Evolutionary conservation across 495 filamentous ascomycete genomes (phyloP), one percentile per base, ranked within the genome.

Genomic region (Penicillium coprophilum): DNA sequence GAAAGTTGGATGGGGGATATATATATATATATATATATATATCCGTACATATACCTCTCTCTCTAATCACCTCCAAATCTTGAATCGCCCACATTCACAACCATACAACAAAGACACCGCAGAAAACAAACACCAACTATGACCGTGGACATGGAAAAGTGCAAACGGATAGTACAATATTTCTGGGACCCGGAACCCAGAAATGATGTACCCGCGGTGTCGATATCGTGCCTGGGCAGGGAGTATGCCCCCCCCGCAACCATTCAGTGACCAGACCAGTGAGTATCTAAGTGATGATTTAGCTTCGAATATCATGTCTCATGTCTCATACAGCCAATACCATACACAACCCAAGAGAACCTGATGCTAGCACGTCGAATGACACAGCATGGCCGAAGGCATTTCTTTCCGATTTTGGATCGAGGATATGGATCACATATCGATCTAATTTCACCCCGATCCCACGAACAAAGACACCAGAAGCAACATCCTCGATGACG

Each of bases 401-500:
- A 4, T 99, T 97, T 63, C 73, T 97, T 50, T 87, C 90, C 48
- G 95, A 99, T 68, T 96, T 97, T 62, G 92, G 96, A 70, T 91
- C 91, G 6, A 82, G 84, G 53, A 84, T 96, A 70, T 99, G 95
- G 95, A 87, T 99, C 77, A 97, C 94, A 11, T 99, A 99, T 65
- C 87, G 95, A 45, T 93, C 86, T 21, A 87, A 87, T 62, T 99
- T 99, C 66, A 75, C 85, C 5, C 76, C 84, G 3, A 99, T 99
- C 69, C 80, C 88, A n/a, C 87, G 82, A 67, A 87, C 85, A 12
- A 75, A 83, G n/a, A 86, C 90, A 49, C 83, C 85, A 0, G 83
- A 84, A 57, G 87, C 87, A 1, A 67, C 77, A 2, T 78, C 86
- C n/a, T 81, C 83, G 1, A 85, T 97, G 80, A 92, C 90, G n/a